phyloP scores from a whole-genome alignment of 768 basidiomycete genomes.

The Trametes meyenii region DNA sequence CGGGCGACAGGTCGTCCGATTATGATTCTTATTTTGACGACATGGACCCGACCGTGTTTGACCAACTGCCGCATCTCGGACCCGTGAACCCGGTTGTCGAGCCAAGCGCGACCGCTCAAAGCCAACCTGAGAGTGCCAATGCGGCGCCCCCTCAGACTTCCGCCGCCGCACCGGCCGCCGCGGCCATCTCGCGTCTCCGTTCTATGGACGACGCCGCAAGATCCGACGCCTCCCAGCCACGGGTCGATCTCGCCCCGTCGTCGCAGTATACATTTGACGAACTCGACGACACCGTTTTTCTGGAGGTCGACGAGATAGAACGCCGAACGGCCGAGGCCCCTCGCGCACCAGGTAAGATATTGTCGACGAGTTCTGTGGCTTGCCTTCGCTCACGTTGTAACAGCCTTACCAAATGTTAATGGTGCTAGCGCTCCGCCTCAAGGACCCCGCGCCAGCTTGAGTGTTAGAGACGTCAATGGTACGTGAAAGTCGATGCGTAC shows the following conservation, averaged over 20 bases:
- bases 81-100: not conserved
- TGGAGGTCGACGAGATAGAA: conserved; percentile 46
- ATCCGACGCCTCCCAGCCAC: no score
- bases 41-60: not conserved
- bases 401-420: no score
- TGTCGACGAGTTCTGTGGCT: no score
- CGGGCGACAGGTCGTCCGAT: conserved; percentile 18
- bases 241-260: conserved; percentile 2
- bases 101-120: no score
- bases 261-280: conserved; percentile 33
- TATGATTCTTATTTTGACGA: conserved; percentile 28
- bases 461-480: no score
- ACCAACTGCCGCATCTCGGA: not conserved
- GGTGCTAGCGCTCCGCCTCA: no score
- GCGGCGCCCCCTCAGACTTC: not conserved
- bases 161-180: not conserved
- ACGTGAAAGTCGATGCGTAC: no score
- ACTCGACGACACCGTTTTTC: conserved; percentile 28
- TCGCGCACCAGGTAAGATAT: not conserved
- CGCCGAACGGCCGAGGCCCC: not conserved
- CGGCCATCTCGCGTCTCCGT: no score
- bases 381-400: no score
- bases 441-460: no score
- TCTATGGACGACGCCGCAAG: no score
- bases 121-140: not conserved